Percentiles rank a stretch among this genome's conserved stretches.
phyloP scores from a whole-genome alignment of 345 rosid genomes.

The Corchorus capsularis region DNA sequence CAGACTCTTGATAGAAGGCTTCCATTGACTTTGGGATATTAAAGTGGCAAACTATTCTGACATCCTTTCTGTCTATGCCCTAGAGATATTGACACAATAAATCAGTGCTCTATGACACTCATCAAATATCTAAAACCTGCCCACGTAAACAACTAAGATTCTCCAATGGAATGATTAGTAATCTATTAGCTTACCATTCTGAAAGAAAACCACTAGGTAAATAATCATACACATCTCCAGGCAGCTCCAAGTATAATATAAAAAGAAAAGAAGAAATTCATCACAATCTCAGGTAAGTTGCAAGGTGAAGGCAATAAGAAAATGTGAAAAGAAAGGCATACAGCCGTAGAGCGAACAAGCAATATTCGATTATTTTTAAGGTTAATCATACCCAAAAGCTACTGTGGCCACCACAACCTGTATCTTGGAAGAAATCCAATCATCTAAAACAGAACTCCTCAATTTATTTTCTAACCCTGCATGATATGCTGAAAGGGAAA shows the following conservation, averaged over 20 bases:
- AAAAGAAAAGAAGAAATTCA: constrained; percentile 35
- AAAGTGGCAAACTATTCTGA: constrained; percentile 88
- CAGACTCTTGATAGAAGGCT: constrained; percentile 97
- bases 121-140: neutral
- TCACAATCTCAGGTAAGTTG: constrained; percentile 31
- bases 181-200: constrained; percentile 78
- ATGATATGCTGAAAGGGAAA: constrained; percentile 73
- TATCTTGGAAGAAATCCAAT: constrained; percentile 88
- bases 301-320: constrained; percentile 11
- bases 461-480: constrained; percentile 85
- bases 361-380: neutral
- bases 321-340: constrained; percentile 12
- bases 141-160: neutral
- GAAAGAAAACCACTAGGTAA: constrained; percentile 46
- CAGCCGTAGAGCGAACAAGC: neutral
- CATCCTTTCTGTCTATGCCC: constrained; percentile 98
- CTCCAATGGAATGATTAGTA: constrained; percentile 18
- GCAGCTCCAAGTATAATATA: constrained; percentile 55
- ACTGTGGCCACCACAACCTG: constrained; percentile 98
- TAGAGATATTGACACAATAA: constrained; percentile 32
- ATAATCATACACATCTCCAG: constrained; percentile 34
- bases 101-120: constrained; percentile 21
- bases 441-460: constrained; percentile 80
- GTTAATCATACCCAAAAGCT: constrained; percentile 83
- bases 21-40: constrained; percentile 98